phyloP scores from a whole-genome alignment of 2,329 filamentous ascomycete genomes.

The Ascochyta pisi region DNA sequence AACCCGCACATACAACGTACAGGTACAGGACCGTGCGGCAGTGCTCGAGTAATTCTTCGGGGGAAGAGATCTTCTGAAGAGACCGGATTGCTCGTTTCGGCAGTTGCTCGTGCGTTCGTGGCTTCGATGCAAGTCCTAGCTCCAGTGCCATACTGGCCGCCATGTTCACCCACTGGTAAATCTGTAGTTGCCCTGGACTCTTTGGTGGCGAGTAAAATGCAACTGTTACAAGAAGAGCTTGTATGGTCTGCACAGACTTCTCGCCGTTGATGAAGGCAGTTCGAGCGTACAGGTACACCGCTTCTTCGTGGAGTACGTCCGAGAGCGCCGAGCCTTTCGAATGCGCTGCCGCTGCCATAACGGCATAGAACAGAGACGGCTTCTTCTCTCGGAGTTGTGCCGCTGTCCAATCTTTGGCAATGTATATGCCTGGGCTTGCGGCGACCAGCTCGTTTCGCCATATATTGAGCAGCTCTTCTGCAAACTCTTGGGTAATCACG shows the following conservation, averaged over 20 bases:
- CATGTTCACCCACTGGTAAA: conserved; percentile 46
- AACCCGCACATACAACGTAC: conserved; percentile 43
- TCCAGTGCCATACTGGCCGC: conserved; percentile 47
- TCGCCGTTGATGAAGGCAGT: conserved; percentile 47
- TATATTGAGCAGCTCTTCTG: conserved; percentile 38
- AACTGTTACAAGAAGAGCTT: conserved; percentile 45
- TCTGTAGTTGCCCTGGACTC: conserved; percentile 40
- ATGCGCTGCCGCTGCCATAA: conserved; percentile 48
- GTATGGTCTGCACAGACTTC: conserved; percentile 46
- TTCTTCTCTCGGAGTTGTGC: conserved; percentile 39
- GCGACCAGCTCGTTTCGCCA: conserved; percentile 41
- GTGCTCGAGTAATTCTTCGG: conserved; percentile 45
- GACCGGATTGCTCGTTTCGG: conserved; percentile 43
- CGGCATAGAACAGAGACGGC: conserved; percentile 44
- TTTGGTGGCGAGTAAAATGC: conserved; percentile 45
- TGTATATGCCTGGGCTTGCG: conserved; percentile 40
- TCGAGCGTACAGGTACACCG: conserved; percentile 42
- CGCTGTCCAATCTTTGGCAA: conserved; percentile 42
- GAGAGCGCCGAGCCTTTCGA: conserved; percentile 41
- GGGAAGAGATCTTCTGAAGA: conserved; percentile 44
- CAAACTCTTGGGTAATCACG: conserved; percentile 37
- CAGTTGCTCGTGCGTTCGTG: conserved; percentile 47
- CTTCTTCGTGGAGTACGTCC: conserved; percentile 43
- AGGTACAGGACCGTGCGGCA: conserved; percentile 43
- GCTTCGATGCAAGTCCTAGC: conserved; percentile 46